These are phyloP conservation scores for Sporothrix variecibatus DNA, from an alignment of 2,329 filamentous ascomycete species.

Conservation along the genomic window DNA sequence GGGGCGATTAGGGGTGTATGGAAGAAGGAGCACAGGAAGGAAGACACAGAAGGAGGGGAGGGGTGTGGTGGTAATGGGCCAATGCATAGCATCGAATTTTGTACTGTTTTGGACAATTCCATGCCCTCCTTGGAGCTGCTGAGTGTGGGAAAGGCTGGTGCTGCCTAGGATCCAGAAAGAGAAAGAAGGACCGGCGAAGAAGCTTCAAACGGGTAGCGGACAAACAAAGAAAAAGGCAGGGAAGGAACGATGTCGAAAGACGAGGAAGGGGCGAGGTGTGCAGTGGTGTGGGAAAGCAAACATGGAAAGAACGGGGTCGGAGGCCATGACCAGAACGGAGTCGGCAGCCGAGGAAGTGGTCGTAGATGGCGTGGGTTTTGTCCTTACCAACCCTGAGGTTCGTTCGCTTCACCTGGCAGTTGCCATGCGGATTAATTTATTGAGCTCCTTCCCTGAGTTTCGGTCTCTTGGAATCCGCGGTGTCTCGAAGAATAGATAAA, in stretches of 20 bases:
- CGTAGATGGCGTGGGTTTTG: not conserved
- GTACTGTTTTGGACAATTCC: not conserved
- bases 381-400: not conserved
- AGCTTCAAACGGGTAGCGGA: not conserved
- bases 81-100: not conserved
- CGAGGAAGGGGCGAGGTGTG: not conserved
- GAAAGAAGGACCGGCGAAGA: not conserved
- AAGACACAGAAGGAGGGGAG: not conserved
- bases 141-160: not conserved
- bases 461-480: not conserved
- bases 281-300: not conserved
- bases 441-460: constrained; percentile 2
- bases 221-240: not conserved
- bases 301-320: constrained; percentile 14
- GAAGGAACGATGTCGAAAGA: not conserved
- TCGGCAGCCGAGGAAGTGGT: constrained; percentile 19
- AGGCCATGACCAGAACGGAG: constrained; percentile 15
- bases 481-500: constrained; percentile 19
- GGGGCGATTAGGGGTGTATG: not conserved
- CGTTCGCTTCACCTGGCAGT: not conserved
- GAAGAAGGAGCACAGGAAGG: not conserved
- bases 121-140: not conserved
- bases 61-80: not conserved
- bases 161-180: not conserved
- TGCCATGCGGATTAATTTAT: not conserved